Base-by-base conservation (phyloP, 78 protist genomes). In the Dictyostelium purpureum region DNA sequence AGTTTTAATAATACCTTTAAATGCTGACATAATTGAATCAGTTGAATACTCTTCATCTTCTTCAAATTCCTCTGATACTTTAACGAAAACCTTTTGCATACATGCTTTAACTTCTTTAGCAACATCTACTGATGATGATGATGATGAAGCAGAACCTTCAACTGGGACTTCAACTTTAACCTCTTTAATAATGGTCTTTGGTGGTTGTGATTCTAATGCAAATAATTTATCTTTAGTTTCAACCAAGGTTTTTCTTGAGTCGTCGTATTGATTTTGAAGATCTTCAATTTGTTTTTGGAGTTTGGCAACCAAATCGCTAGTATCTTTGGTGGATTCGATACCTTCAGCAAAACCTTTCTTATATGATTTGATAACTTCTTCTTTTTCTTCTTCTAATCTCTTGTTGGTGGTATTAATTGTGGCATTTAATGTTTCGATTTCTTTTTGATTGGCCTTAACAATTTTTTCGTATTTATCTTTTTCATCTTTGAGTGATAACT, bases 21-120 rank as follows among this genome's bases (percentile, higher is more conserved):
- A 73, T 40, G 82, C 45, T 33, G 45, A 31, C 49, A 85, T 43
- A 40, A 85, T 85, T 47, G 76, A 70, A 38, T 85, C 92, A 12
- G 92, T 59, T 16, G 83, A 49, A 69, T 85, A 85, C 16, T 45
- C 26, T 45, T 85, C 92, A 11, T 85, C 92, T 37, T 70, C 80
- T 21, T 85, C 82, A 38, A 85, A 73, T 47, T 75, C 79, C 16
- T 85, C 92, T 4, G 73, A 63, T 10, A 85, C 79, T 19, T 47
- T 61, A 74, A 73, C 92, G 66, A 74, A 85, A 19, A 85, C 92
- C 28, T 70, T 42, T 73, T 85, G 92, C 92, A 85, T 85, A 18
- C 76, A 70, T 35, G 52, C 19, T 77, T 85, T 85, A 28, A 85
- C 92, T 61, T 85, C 82, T 37, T 47, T 74, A 9, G 80, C 54